phyloP scores from a whole-genome alignment of 495 filamentous ascomycete species.

The Xylaria cubensis region DNA sequence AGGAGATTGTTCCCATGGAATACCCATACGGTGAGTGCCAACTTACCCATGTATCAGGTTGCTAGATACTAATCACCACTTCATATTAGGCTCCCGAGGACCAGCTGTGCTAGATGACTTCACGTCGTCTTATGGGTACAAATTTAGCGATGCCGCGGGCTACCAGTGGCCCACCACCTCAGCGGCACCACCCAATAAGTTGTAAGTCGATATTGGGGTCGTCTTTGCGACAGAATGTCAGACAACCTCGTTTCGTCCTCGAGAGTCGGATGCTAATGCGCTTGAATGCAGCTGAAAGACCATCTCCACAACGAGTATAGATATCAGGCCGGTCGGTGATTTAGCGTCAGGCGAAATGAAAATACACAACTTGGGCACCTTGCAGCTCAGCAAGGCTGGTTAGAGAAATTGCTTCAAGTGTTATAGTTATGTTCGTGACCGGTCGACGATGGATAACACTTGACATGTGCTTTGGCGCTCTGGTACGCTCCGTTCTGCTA shows the following conservation, averaged over 20 bases:
- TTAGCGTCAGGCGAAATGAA: constrained; percentile 24
- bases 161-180: constrained; percentile 90
- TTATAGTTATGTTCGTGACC: constrained; percentile 1
- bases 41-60: neutral
- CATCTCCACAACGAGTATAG: constrained; percentile 31
- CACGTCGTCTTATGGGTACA: constrained; percentile 96
- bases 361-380: constrained; percentile 28
- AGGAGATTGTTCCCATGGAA: constrained; percentile 99
- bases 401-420: constrained; percentile 14
- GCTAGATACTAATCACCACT: constrained; percentile 24
- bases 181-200: constrained; percentile 67
- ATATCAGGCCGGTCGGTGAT: constrained; percentile 21
- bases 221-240: constrained; percentile 35
- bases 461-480: constrained; percentile 24
- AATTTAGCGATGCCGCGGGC: constrained; percentile 95
- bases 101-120: constrained; percentile 98
- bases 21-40: constrained; percentile 93
- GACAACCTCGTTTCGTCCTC: constrained; percentile 33
- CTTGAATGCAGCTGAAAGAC: constrained; percentile 32
- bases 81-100: constrained; percentile 81
- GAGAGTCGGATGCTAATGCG: constrained; percentile 31
- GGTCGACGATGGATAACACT: constrained; percentile 20
- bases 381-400: constrained; percentile 18
- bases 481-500: constrained; percentile 20
- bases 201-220: constrained; percentile 58